phyloP scores from a whole-genome alignment of 257 asterid species.

The Striga asiatica region DNA sequence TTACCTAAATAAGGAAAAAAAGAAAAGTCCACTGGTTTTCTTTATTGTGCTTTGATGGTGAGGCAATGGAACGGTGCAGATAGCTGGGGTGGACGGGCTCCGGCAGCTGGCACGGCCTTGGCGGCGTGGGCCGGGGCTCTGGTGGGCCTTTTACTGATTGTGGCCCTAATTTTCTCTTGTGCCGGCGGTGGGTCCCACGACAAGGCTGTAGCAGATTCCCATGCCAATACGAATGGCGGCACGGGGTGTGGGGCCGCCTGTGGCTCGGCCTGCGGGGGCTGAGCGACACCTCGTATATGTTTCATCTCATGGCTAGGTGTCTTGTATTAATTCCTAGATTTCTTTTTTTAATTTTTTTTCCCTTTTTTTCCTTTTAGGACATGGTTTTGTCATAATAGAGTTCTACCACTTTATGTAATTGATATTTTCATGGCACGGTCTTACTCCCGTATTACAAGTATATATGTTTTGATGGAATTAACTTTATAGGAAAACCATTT shows the following conservation, averaged over 20 bases:
- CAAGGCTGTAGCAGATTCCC: constrained; percentile 20
- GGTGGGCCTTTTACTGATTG: constrained; percentile 22
- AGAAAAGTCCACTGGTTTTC: background rate
- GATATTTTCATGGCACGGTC: too few species aligned
- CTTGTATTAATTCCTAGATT: too few species aligned
- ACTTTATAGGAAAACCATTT: too few species aligned
- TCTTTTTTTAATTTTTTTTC: too few species aligned
- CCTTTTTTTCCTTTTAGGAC: too few species aligned
- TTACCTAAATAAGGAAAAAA: too few species aligned
- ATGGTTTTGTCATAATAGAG: too few species aligned
- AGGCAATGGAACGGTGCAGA: constrained; percentile 25
- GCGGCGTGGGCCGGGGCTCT: constrained; percentile 23
- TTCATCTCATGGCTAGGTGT: too few species aligned
- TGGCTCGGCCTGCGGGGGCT: constrained; percentile 31
- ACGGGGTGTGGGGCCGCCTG: constrained; percentile 30
- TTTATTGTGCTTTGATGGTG: constrained; percentile 15
- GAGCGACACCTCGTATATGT: background rate
- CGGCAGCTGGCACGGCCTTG: constrained; percentile 10
- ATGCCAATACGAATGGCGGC: constrained; percentile 21
- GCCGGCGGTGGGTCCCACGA: constrained; percentile 24
- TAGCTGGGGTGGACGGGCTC: constrained; percentile 18
- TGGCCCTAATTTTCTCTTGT: constrained; percentile 20
- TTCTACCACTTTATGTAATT: too few species aligned
- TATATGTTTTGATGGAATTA: too few species aligned
- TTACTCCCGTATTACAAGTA: too few species aligned